A percentile compares a stretch with the other conserved stretches of the same genome.
These are phyloP conservation scores for Coelastrella sp. DNA, from an alignment of 139 green algal genomes.

Conservation along the genomic window DNA sequence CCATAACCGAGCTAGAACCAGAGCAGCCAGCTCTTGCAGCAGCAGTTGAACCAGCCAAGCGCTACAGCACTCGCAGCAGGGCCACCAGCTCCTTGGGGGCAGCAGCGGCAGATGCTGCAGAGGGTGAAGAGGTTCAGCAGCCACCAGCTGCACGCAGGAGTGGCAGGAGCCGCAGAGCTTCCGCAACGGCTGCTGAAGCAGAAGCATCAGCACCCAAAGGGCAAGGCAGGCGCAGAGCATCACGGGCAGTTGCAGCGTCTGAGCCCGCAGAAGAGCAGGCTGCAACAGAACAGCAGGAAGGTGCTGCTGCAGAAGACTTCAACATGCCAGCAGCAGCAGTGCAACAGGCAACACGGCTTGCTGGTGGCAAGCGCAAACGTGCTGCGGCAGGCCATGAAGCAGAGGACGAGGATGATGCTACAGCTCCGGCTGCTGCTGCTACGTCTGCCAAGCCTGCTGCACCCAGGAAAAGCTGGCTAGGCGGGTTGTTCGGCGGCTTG, in stretches of 20 bases:
- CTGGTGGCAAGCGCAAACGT: slow-evolving; percentile 34
- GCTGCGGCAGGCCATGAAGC: neutral
- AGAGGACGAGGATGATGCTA: slow-evolving; percentile 11
- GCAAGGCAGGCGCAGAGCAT: neutral
- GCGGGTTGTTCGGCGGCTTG: slow-evolving; percentile 9
- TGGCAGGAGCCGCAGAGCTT: neutral
- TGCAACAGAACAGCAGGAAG: neutral
- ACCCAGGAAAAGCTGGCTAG: slow-evolving; percentile 35
- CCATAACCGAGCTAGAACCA: neutral
- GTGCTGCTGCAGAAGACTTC: too few species aligned
- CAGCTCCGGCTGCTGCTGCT: neutral
- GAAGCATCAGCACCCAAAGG: neutral
- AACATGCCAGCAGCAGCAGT: neutral
- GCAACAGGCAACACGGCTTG: neutral
- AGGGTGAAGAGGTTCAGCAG: slow-evolving; percentile 31
- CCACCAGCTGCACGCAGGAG: neutral
- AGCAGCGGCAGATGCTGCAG: slow-evolving; percentile 1
- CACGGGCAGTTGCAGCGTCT: neutral
- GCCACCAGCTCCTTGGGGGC: neutral
- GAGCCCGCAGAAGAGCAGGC: neutral
- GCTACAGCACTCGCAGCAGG: slow-evolving; percentile 36
- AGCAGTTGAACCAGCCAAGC: neutral
- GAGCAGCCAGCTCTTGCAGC: neutral
- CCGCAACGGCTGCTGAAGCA: neutral
- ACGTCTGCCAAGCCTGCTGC: neutral